Percentiles rank a stretch among this genome's conserved stretches.
Conservation (phyloP, 1,139 yeast species). For the Blastobotrys malaysiensis region DNA sequence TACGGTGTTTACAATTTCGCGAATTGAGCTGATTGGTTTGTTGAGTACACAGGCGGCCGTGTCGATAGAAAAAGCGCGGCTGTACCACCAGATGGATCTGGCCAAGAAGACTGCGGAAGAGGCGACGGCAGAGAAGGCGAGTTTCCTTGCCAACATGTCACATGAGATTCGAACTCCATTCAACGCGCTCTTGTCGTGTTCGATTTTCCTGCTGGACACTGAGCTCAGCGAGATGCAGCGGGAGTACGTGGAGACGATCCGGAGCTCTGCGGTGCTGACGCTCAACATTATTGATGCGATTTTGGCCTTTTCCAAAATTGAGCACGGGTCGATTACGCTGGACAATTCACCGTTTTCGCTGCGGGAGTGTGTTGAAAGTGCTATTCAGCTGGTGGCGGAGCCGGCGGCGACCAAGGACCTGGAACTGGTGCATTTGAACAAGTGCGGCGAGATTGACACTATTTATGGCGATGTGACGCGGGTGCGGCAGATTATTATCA, state of each 20-base stretch:
- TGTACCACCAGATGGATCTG: slow-evolving; percentile 47
- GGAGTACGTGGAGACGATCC: slow-evolving; percentile 52
- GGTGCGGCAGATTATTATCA: slow-evolving; percentile 50
- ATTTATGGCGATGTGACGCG: slow-evolving; percentile 49
- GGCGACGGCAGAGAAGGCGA: slow-evolving; percentile 53
- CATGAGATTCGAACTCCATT: slow-evolving; percentile 56
- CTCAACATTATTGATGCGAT: slow-evolving; percentile 54
- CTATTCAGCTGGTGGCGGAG: slow-evolving; percentile 49
- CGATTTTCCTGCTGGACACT: slow-evolving; percentile 50
- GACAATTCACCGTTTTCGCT: slow-evolving; percentile 47
- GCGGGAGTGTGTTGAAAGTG: slow-evolving; percentile 48
- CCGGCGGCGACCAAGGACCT: slow-evolving; percentile 45
- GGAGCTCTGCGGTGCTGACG: slow-evolving; percentile 49
- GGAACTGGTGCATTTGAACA: slow-evolving; percentile 46
- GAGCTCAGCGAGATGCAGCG: slow-evolving; percentile 43
- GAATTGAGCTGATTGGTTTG: slow-evolving; percentile 42
- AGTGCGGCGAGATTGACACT: slow-evolving; percentile 40
- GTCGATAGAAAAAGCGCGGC: slow-evolving; percentile 45
- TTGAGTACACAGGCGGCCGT: slow-evolving; percentile 53
- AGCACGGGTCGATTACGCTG: slow-evolving; percentile 48
- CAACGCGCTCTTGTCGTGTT: slow-evolving; percentile 51
- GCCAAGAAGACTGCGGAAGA: slow-evolving; percentile 56
- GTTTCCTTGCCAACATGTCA: slow-evolving; percentile 52
- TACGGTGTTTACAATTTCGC: slow-evolving; percentile 33
- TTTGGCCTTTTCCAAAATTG: slow-evolving; percentile 51